Conservation (phyloP, 805 yeast genomes). For the Lachancea meyersii region DNA sequence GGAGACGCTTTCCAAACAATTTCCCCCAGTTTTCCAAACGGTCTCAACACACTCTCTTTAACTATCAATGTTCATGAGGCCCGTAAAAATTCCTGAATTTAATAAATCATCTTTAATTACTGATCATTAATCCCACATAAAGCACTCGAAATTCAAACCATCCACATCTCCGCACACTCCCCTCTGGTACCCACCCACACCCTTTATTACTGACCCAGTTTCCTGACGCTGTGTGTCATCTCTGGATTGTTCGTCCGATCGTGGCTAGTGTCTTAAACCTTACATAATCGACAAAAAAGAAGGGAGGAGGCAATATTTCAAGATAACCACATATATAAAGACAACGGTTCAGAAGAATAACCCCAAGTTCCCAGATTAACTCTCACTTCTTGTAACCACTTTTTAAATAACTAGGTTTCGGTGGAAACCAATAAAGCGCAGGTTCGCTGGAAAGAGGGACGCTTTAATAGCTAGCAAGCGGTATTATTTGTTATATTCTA, state of each 20-base stretch:
- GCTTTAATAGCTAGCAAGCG: not conserved
- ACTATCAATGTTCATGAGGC: too few relatives aligned
- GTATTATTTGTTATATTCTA: not conserved
- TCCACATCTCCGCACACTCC: too few relatives aligned
- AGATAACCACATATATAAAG: slow-evolving; percentile 1
- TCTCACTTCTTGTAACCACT: not conserved
- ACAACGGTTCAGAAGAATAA: not conserved
- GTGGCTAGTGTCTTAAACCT: not conserved
- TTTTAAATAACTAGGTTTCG: too few relatives aligned
- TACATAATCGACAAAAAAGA: not conserved
- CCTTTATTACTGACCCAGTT: not conserved
- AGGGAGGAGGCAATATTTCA: slow-evolving; percentile 3
- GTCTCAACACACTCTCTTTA: too few relatives aligned
- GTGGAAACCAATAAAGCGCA: not conserved
- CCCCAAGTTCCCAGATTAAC: not conserved
- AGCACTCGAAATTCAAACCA: too few relatives aligned
- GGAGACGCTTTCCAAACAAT: too few relatives aligned
- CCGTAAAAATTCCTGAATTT: too few relatives aligned
- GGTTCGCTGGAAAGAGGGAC: not conserved
- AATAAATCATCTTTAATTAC: too few relatives aligned
- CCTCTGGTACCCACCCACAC: too few relatives aligned
- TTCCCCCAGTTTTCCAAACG: too few relatives aligned
- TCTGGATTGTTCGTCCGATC: not conserved
- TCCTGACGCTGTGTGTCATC: not conserved
- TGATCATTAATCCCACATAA: too few relatives aligned